Base-by-base conservation (phyloP, 2,329 filamentous ascomycete genomes). In the Aspergillus caelatus region DNA sequence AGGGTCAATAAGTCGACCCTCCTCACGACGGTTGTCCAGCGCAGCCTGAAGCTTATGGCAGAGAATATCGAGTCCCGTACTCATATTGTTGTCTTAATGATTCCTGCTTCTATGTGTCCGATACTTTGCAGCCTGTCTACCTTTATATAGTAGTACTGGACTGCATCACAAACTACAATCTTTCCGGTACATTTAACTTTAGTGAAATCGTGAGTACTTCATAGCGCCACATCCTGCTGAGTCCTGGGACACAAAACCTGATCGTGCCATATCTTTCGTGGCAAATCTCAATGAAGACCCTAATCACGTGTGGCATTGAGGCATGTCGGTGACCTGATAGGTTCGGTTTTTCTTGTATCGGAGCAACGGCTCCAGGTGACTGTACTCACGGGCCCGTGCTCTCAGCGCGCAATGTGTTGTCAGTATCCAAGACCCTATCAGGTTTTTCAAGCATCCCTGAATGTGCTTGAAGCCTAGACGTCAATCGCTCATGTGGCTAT, bases 1-100 rank as follows among this genome's bases (percentile, higher is more conserved):
- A 14, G 61, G 64, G 16, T 57, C 23, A 6, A 63, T 56, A 12
- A 65, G 50, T 28, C 64, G 55, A 14, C 64, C 64, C 46, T 65
- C 58, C 14, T 30, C 21, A 12, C 56, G 58, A 21, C 64, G 64
- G 14, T 54, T 56, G 11, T 58, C 61, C 58, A 65, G 46, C 14
- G 36, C 26, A 39, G 46, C n/a, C 41, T 61, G 46, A 3, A 63
- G 56, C 21, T 63, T 65, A 4, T 36, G 55, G 43, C 32, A 41
- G 36, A 65, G 61, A 34, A 62, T 59, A 12, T 65, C 28, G 14
- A 50, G 28, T 23, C 61, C 63, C 5, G 7, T 4, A 19, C 30
- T 41, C 63, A 65, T 65, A 23, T 58, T 54, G 61, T 39, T 36
- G 21, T 16, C 9, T 11, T 26, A n/a, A 43, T 16, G n/a, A 36